Base-by-base conservation (phyloP, 306 rosid species). In the Inga leiocalycina region DNA sequence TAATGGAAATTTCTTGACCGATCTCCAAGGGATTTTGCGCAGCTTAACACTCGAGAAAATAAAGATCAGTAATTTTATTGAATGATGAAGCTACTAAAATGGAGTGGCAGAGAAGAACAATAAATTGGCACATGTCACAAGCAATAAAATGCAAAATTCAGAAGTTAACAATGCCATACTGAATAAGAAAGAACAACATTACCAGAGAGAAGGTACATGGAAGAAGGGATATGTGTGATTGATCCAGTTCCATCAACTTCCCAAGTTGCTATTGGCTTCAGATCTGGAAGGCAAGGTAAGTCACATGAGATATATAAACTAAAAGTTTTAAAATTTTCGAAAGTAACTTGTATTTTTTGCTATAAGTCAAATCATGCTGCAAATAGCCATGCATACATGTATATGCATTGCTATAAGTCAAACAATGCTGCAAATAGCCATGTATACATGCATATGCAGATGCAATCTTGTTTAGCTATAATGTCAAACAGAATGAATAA, bases 141-240 rank as follows among this genome's bases (percentile, higher is more conserved):
- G 43, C 15, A 5, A 48, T 61, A 54, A 69, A 37, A 70, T 20
- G 32, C 35, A 16, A 59, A 59, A 59, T 79, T 71, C 62, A 66
- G 71, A 71, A 54, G 59, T 79, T 81, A 14, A 49, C 19, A 14
- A 14, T 64, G 32, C 64, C 59, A 27, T 44, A 76, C 32, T 79
- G 51, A 76, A 80, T 79, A 61, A 54, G 34, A 78, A 81, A 59
- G 41, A 67, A 64, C 54, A 73, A 72, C 27, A 78, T 71, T 95
- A 96, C 98, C 98, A 54, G 97, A 92, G 69, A 90, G 87, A 84
- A 96, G 99, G 87, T 96, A 96, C 99, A 94, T 94, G 43, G 98
- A 92, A 82, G 70, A 86, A 78, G 98, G 95, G 83, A 94, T 78
- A 78, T 92, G 89, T 14, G 97, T 87, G 64, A 79, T 76, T 37